Evolutionary conservation across 148 eudicot genomes (phyloP).

Genomic region (Vaccinium vitisidaea): DNA sequence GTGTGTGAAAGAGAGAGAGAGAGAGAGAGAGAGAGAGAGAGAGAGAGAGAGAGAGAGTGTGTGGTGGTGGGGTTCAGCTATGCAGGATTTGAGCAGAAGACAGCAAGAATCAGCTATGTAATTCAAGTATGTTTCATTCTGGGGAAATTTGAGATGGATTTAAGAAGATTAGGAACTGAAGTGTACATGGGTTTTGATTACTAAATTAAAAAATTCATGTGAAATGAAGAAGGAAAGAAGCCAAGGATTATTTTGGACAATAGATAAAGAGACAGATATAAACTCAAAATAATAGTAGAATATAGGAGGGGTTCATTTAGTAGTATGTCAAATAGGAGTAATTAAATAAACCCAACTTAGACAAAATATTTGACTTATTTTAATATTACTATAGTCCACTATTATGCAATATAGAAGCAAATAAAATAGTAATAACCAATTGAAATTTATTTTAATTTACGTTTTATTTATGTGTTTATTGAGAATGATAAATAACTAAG

Average conservation of each 20-base stretch:
- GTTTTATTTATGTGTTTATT: too few species aligned
- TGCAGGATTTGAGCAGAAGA: not conserved
- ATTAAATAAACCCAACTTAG: not conserved
- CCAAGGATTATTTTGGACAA: not conserved
- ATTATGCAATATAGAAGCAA: not conserved
- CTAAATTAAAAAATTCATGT: too few species aligned
- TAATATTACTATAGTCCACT: not conserved
- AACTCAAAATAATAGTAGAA: not conserved
- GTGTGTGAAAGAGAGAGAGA: not conserved
- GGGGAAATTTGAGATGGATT: not conserved
- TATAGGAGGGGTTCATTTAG: not conserved
- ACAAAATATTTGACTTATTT: not conserved
- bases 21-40: not conserved
- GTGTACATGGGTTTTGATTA: not conserved
- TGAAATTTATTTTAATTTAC: not conserved
- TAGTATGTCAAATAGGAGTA: not conserved
- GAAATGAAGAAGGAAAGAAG: not conserved
- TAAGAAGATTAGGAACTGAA: not conserved
- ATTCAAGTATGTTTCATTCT: not conserved
- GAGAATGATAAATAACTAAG: too few species aligned
- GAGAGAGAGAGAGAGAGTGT: conserved; percentile 3
- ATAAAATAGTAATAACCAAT: not conserved
- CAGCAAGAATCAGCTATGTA: not conserved
- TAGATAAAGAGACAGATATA: not conserved
- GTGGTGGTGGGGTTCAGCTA: not conserved